Percentiles rank a stretch among this genome's conserved stretches.
phyloP scores from a whole-genome alignment of 2,329 filamentous ascomycete species.

The Raffaelea albimanens region DNA sequence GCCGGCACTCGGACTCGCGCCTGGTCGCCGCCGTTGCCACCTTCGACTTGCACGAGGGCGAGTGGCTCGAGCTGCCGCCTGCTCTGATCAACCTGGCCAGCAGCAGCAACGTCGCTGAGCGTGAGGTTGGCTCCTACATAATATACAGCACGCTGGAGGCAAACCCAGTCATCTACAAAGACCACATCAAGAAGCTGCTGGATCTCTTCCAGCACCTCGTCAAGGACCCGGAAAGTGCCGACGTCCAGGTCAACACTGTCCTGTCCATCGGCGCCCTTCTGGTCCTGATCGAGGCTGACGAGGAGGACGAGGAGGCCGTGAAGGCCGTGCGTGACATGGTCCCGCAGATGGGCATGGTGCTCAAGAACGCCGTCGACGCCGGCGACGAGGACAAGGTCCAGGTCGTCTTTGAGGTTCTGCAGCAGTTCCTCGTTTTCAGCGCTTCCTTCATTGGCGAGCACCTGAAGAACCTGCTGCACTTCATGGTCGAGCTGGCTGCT shows the following conservation, averaged over 20 bases:
- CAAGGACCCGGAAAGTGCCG: constrained; percentile 78
- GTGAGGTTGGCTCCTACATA: constrained; percentile 87
- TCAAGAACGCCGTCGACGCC: constrained; percentile 73
- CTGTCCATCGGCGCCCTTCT: constrained; percentile 81
- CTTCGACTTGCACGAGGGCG: constrained; percentile 75
- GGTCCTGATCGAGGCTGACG: constrained; percentile 79
- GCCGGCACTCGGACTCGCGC: constrained; percentile 78
- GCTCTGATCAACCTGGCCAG: constrained; percentile 71
- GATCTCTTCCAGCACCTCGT: constrained; percentile 79
- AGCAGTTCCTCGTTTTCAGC: constrained; percentile 86
- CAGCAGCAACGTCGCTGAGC: constrained; percentile 64
- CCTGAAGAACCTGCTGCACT: constrained; percentile 81
- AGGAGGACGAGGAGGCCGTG: constrained; percentile 66
- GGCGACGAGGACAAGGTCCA: constrained; percentile 81
- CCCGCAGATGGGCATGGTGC: constrained; percentile 78
- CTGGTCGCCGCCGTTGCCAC: constrained; percentile 81
- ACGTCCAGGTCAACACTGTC: constrained; percentile 92
- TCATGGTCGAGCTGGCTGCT: constrained; percentile 82
- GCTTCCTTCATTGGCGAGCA: constrained; percentile 73
- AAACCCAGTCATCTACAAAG: constrained; percentile 73
- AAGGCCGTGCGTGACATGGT: constrained; percentile 70
- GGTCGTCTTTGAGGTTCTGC: constrained; percentile 92
- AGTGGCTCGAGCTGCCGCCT: constrained; percentile 74
- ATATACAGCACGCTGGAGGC: constrained; percentile 87
- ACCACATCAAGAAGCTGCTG: constrained; percentile 72